A percentile compares a stretch with the other conserved stretches of the same genome.
Conservation (phyloP, 768 basidiomycete genomes). For the Tubosaeta sp. region DNA sequence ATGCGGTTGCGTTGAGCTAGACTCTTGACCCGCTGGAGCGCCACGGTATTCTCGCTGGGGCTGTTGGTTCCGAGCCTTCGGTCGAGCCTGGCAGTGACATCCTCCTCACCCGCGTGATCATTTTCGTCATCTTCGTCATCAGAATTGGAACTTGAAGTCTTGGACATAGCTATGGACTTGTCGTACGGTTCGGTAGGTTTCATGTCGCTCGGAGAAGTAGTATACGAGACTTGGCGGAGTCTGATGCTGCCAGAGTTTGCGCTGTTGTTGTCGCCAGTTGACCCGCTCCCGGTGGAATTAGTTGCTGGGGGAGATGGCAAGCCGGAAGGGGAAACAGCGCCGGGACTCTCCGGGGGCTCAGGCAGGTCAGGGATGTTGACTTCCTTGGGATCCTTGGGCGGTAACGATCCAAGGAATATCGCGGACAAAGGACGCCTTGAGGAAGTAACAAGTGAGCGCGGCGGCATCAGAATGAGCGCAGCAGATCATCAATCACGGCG, state of each 20-base stretch:
- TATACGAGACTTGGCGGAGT: slow-evolving; percentile 29
- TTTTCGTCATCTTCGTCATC: slow-evolving; percentile 49
- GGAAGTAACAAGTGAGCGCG: slow-evolving; percentile 40
- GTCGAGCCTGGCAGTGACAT: slow-evolving; percentile 56
- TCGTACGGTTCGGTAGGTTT: slow-evolving; percentile 41
- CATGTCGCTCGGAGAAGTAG: slow-evolving; percentile 25
- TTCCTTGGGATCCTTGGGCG: slow-evolving; percentile 37
- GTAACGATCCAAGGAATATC: slow-evolving; percentile 49
- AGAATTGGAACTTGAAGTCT: slow-evolving; percentile 28
- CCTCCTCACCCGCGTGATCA: slow-evolving; percentile 53
- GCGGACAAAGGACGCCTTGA: slow-evolving; percentile 57
- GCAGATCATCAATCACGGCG: slow-evolving; percentile 27
- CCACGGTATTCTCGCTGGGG: slow-evolving; percentile 51
- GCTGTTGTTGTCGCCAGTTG: slow-evolving; percentile 57
- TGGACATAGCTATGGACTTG: slow-evolving; percentile 27
- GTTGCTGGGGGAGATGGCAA: slow-evolving; percentile 82
- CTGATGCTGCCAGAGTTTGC: slow-evolving; percentile 38
- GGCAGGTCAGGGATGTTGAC: slow-evolving; percentile 60
- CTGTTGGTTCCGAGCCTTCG: slow-evolving; percentile 31
- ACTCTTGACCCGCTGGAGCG: slow-evolving; percentile 65
- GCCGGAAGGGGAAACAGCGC: slow-evolving; percentile 54
- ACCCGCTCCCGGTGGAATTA: slow-evolving; percentile 80
- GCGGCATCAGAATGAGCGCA: slow-evolving; percentile 40
- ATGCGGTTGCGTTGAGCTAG: slow-evolving; percentile 69
- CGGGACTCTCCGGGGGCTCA: slow-evolving; percentile 61